Evolutionary conservation across 768 basidiomycete genomes (phyloP).

Genomic region (Tephrocybe sp.): DNA sequence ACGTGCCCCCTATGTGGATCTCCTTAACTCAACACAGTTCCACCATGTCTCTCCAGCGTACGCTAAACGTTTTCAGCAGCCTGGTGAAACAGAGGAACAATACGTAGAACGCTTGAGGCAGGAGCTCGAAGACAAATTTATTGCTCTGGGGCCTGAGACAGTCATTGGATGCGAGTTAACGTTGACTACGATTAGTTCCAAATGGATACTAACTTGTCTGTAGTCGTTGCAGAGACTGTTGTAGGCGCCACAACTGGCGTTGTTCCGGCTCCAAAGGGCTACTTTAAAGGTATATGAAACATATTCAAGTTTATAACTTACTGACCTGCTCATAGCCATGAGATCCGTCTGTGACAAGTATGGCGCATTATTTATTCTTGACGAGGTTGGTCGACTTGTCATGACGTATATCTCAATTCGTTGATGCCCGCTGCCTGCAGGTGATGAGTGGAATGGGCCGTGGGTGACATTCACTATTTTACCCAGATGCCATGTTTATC

Average conservation of each 20-base stretch:
- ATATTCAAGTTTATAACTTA: background rate
- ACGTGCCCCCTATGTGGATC: constrained; percentile 63
- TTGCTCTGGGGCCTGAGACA: constrained; percentile 77
- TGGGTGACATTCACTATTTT: constrained; percentile 34
- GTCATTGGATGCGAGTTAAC: constrained; percentile 70
- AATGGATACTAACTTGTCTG: background rate
- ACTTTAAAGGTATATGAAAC: constrained; percentile 52
- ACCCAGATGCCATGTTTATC: background rate
- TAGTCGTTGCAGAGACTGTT: constrained; percentile 84
- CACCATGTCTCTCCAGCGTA: constrained; percentile 90
- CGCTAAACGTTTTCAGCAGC: constrained; percentile 69
- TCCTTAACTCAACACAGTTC: constrained; percentile 64
- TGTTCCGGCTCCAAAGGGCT: constrained; percentile 75
- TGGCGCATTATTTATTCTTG: constrained; percentile 77
- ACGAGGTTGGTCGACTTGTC: constrained; percentile 52
- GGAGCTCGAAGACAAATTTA: constrained; percentile 84
- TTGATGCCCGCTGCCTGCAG: constrained; percentile 19
- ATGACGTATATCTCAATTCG: background rate
- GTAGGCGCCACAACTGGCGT: constrained; percentile 84
- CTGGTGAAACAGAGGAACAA: constrained; percentile 70
- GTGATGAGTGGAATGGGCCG: constrained; percentile 92
- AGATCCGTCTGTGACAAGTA: constrained; percentile 78
- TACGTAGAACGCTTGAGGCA: constrained; percentile 76
- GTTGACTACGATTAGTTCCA: background rate
- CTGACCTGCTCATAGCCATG: constrained; percentile 44